Percentiles rank a stretch among this genome's conserved stretches.
These are phyloP conservation scores for Mortierella alpina DNA, from an alignment of 192 early-diverging fungal species.

Conservation along the genomic window DNA sequence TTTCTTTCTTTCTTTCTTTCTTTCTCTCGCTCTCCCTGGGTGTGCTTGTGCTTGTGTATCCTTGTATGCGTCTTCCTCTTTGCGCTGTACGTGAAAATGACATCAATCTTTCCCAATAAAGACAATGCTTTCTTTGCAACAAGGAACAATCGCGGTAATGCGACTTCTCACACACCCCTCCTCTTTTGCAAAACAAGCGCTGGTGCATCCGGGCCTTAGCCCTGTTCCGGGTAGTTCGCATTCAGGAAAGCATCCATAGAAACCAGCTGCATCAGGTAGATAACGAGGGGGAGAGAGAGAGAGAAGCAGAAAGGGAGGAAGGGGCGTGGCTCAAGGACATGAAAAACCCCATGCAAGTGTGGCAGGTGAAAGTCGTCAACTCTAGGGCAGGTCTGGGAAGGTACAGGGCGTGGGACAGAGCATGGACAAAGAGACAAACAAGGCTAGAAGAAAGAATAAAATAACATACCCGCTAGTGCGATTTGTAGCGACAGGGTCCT, in stretches of 20 bases:
- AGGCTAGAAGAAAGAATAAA: neutral
- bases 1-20: neutral
- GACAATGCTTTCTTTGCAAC: too few relatives aligned
- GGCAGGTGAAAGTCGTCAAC: neutral
- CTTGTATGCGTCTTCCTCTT: neutral
- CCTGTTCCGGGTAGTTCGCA: too few relatives aligned
- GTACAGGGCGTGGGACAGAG: neutral
- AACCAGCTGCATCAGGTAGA: too few relatives aligned
- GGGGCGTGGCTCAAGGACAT: too few relatives aligned
- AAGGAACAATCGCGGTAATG: slow-evolving; percentile 4
- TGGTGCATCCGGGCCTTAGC: too few relatives aligned
- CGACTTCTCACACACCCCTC: neutral
- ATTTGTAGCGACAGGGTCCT: too few relatives aligned
- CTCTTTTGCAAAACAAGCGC: neutral
- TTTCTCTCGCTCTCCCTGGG: neutral
- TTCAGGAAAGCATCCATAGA: too few relatives aligned
- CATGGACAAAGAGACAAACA: neutral
- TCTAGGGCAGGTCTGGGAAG: neutral
- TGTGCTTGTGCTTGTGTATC: neutral
- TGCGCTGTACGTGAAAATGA: slow-evolving; percentile 27
- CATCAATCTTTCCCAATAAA: slow-evolving; percentile 1
- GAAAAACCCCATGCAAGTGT: too few relatives aligned
- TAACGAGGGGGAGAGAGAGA: neutral
- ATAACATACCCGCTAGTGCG: neutral
- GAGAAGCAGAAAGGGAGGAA: neutral